These are phyloP conservation scores for Diaporthe citri DNA, from an alignment of 2,329 filamentous ascomycete genomes.

Conservation along the genomic window DNA sequence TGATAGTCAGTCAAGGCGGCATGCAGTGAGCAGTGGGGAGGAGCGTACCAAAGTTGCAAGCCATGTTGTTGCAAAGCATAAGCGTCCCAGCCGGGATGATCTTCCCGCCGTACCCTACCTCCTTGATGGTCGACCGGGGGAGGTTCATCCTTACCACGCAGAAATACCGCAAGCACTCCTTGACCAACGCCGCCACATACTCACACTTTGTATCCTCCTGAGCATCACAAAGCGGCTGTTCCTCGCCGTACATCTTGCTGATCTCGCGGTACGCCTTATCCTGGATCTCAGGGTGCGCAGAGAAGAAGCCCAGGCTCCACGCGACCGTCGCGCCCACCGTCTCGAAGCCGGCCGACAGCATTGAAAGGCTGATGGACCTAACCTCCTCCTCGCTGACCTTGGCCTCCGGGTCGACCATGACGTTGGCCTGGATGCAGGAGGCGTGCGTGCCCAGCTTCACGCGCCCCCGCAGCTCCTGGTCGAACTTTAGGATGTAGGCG, in stretches of 20 bases:
- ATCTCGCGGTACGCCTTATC: constrained; percentile 70
- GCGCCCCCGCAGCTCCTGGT: constrained; percentile 4
- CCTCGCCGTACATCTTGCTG: constrained; percentile 45
- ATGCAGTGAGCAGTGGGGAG: too few relatives aligned
- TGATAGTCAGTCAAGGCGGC: not conserved
- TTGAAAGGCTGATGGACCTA: constrained; percentile 47
- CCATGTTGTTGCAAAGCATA: constrained; percentile 14
- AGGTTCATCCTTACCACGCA: constrained; percentile 73
- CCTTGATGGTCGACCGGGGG: constrained; percentile 71
- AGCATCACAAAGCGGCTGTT: constrained; percentile 68
- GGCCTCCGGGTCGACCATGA: constrained; percentile 58
- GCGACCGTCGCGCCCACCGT: constrained; percentile 75
- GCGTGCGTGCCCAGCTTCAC: not conserved
- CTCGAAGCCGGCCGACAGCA: constrained; percentile 76
- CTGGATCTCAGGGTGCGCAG: constrained; percentile 72
- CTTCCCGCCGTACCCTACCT: constrained; percentile 68
- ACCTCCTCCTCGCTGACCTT: constrained; percentile 13
- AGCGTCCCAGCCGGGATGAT: constrained; percentile 70
- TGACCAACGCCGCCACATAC: constrained; percentile 73
- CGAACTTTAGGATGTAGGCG: not conserved
- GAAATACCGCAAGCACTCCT: constrained; percentile 72
- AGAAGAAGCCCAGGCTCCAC: constrained; percentile 73
- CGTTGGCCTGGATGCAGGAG: constrained; percentile 8
- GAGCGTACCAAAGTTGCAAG: constrained; percentile 6
- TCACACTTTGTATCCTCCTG: constrained; percentile 73